Base-by-base conservation (phyloP, 257 asterid species). In the Nemophila menziesii region DNA sequence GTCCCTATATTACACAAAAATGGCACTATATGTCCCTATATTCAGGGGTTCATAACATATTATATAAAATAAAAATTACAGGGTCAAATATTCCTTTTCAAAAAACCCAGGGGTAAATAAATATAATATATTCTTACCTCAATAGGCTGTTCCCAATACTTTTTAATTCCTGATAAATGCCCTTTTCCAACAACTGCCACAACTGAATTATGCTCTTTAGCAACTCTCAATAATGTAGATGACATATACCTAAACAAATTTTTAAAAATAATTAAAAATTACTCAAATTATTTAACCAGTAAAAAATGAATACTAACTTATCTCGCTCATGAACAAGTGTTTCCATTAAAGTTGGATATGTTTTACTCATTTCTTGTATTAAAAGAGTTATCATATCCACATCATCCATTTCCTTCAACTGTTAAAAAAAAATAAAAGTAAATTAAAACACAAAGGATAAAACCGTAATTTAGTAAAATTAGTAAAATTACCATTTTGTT, bases 401-500 rank as follows among this genome's bases (percentile, higher is more conserved):
- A 47, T 84, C 94, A 63, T 84, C 93, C 98, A 89, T 80, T 44
- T 80, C 96, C 75, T 80, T 84, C 74, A 89, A 77, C 98, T 89
- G 86, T 67, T 54, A 41, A 66, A 37, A 66, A 50, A 38, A 12
- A n/a, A 69, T 63, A 41, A 51, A 44, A 16, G 39, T 14, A 15
- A 53, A 51, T 44, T 22, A 12, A 5, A 8, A 17, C n/a, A n/a
- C n/a, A n/a, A n/a, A n/a, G n/a, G n/a, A n/a, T n/a, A n/a, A n/a
- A n/a, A n/a, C n/a, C n/a, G n/a, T n/a, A n/a, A n/a, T n/a, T n/a
- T n/a, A n/a, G n/a, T n/a, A n/a, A n/a, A n/a, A n/a, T n/a, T n/a
- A n/a, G n/a, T n/a, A n/a, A n/a, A n/a, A n/a, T n/a, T 61, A 87
- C 93, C 92, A 73, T 64, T 72, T 52, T 82, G 44, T 57, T 55